Conservation (phyloP, 2,329 filamentous ascomycete genomes). For the Colletotrichum caudatum region DNA sequence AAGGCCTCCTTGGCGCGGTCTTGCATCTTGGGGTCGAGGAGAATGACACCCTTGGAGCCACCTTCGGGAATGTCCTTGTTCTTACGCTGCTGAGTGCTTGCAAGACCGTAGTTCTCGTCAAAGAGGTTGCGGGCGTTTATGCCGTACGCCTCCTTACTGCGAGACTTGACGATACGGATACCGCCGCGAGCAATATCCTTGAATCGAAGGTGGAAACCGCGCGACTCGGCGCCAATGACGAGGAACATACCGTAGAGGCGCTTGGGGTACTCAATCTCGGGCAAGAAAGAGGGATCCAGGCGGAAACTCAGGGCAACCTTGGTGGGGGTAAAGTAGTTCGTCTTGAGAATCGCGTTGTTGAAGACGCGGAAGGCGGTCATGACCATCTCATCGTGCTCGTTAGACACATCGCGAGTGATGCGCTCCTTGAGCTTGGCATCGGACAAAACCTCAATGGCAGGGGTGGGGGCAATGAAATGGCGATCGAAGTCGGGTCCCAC, state of each 20-base stretch:
- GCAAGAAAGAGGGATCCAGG: constrained; percentile 88
- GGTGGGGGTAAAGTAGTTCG: constrained; percentile 96
- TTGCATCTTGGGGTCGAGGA: constrained; percentile 93
- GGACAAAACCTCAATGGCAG: constrained; percentile 76
- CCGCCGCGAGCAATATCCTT: constrained; percentile 96
- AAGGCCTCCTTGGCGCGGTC: constrained; percentile 93
- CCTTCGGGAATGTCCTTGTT: constrained; percentile 99
- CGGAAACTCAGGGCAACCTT: constrained; percentile 99
- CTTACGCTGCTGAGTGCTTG: constrained; percentile 98
- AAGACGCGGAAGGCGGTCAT: constrained; percentile 97
- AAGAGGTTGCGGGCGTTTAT: constrained; percentile 98
- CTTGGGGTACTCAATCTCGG: constrained; percentile 91
- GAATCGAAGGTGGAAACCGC: constrained; percentile 97
- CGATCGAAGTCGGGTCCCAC: constrained; percentile 64
- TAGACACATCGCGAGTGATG: constrained; percentile 83
- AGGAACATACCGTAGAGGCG: constrained; percentile 98
- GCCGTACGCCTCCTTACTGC: constrained; percentile 93
- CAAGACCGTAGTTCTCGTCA: constrained; percentile 98
- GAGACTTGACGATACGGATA: constrained; percentile 98
- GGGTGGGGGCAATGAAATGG: constrained; percentile 65
- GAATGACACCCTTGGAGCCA: constrained; percentile 96
- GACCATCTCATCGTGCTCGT: constrained; percentile 98
- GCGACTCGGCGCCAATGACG: constrained; percentile 95
- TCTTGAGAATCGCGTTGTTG: constrained; percentile 94
- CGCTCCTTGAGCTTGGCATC: constrained; percentile 79